These are phyloP conservation scores for Acer campestre DNA, from an alignment of 345 rosid species.

Conservation along the genomic window DNA sequence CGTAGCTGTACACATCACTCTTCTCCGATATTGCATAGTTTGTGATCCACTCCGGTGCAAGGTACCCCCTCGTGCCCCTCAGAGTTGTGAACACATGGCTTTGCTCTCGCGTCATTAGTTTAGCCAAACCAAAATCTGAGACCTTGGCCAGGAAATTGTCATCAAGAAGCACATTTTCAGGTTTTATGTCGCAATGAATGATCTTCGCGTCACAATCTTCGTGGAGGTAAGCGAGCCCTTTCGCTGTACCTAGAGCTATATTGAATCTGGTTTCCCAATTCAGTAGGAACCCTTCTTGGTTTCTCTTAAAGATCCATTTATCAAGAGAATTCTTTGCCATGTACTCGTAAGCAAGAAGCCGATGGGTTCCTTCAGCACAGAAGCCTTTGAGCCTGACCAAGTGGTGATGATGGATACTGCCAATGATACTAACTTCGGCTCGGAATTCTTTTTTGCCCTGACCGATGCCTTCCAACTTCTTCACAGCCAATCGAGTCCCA, in stretches of 20 bases:
- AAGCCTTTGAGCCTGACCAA: conserved; percentile 86
- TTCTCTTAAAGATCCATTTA: conserved; percentile 80
- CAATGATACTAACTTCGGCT: conserved; percentile 92
- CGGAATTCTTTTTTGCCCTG: conserved; percentile 96
- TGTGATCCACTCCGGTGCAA: conserved; percentile 96
- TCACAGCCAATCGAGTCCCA: conserved; percentile 83
- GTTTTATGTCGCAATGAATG: conserved; percentile 91
- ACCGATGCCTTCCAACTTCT: conserved; percentile 92
- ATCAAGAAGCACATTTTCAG: conserved; percentile 87
- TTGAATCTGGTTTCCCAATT: conserved; percentile 80
- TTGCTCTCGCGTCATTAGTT: conserved; percentile 89
- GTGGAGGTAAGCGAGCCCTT: conserved; percentile 91
- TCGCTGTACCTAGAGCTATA: conserved; percentile 83
- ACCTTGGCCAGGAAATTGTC: conserved; percentile 81
- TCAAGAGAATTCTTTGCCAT: conserved; percentile 85
- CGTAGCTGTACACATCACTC: conserved; percentile 91
- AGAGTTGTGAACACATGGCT: conserved; percentile 91
- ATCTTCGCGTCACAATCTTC: conserved; percentile 86
- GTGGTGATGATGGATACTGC: conserved; percentile 90
- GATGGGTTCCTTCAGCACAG: conserved; percentile 82
- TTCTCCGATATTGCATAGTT: conserved; percentile 93
- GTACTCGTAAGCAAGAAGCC: conserved; percentile 88
- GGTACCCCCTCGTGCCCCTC: conserved; percentile 91
- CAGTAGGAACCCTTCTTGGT: conserved; percentile 42
- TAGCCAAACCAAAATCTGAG: conserved; percentile 92